Evolutionary conservation across 805 yeast genomes (phyloP).

Genomic region (Grigorovia jiainica): DNA sequence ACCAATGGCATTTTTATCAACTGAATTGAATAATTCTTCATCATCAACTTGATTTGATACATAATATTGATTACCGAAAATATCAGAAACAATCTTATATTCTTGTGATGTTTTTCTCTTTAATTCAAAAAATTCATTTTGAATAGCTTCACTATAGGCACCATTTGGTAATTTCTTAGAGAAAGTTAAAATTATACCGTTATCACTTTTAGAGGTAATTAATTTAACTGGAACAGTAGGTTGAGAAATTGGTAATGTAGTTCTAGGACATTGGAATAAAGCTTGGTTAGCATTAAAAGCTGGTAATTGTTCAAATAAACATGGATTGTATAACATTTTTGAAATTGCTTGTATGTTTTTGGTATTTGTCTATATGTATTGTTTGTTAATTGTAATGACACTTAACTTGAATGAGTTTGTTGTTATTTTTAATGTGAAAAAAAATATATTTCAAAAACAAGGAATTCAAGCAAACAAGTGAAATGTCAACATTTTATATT

Average conservation of each 20-base stretch:
- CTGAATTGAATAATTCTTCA: constrained; percentile 11
- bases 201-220: background rate
- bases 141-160: constrained; percentile 14
- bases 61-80: constrained; percentile 24
- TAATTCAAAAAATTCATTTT: constrained; percentile 8
- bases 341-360: background rate
- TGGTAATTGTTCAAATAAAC: constrained; percentile 19
- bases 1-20: constrained; percentile 15
- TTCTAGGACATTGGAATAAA: background rate
- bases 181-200: constrained; percentile 10
- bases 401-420: background rate
- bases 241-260: background rate
- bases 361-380: background rate
- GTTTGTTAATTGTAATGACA: constrained; percentile 1
- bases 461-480: too few relatives aligned
- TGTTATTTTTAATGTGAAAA: too few relatives aligned
- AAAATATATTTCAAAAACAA: too few relatives aligned
- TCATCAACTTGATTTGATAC: constrained; percentile 21
- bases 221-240: background rate
- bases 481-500: background rate
- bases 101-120: constrained; percentile 11
- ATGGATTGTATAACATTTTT: constrained; percentile 20
- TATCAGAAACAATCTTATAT: constrained; percentile 17
- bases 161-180: constrained; percentile 13
- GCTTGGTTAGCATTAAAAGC: constrained; percentile 4